Evolutionary conservation across 805 yeast genomes (phyloP).

Genomic region (Kodamaea nitidulidarum): DNA sequence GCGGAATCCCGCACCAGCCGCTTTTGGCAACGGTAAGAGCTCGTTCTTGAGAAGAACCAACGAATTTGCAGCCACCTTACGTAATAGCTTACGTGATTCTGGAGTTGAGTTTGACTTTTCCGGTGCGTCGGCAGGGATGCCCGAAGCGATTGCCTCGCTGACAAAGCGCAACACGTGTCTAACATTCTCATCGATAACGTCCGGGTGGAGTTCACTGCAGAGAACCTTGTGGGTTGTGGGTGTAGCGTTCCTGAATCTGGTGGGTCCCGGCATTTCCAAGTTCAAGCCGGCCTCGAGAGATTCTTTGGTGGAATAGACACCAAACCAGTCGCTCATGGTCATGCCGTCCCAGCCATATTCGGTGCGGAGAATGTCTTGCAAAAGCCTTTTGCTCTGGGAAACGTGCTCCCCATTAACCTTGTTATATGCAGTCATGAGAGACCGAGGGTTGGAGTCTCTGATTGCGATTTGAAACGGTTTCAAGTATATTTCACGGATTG

Average conservation of each 20-base stretch:
- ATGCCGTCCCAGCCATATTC: constrained; percentile 60
- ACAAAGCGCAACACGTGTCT: constrained; percentile 45
- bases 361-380: constrained; percentile 44
- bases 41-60: constrained; percentile 58
- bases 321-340: constrained; percentile 64
- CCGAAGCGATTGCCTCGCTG: constrained; percentile 38
- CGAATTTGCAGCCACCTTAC: constrained; percentile 39
- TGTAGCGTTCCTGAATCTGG: constrained; percentile 41
- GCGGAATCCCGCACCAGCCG: background rate
- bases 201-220: constrained; percentile 37
- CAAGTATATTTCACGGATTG: constrained; percentile 61
- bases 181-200: constrained; percentile 46
- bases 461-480: constrained; percentile 61
- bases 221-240: constrained; percentile 40
- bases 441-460: constrained; percentile 47
- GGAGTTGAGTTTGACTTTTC: constrained; percentile 42
- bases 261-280: constrained; percentile 66
- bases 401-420: constrained; percentile 59
- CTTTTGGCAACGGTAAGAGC: constrained; percentile 42
- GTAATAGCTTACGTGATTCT: constrained; percentile 10
- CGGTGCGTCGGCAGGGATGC: constrained; percentile 36
- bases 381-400: constrained; percentile 41
- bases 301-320: constrained; percentile 46
- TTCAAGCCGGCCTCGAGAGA: constrained; percentile 55
- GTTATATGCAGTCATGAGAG: constrained; percentile 62